phyloP scores from a whole-genome alignment of 176 grass and related monocot genomes.

The Hsuehochloa calcarea region DNA sequence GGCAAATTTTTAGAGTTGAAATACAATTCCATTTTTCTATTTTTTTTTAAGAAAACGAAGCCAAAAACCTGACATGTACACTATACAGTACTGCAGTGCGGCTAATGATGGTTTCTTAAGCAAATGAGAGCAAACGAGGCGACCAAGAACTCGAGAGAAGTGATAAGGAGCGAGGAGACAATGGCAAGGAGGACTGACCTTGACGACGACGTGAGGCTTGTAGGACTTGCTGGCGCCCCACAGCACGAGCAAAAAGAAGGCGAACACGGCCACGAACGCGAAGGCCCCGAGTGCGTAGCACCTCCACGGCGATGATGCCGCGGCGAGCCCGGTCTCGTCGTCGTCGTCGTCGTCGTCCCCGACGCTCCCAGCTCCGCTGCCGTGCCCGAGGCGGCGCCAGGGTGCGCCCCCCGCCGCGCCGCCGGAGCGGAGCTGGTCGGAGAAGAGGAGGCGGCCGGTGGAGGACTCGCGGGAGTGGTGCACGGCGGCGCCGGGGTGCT shows the following conservation, averaged over 20 bases:
- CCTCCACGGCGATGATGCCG: constrained; percentile 31
- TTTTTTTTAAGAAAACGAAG: background rate
- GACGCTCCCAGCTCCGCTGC: constrained; percentile 30
- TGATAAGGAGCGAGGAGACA: background rate
- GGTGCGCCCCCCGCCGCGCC: constrained; percentile 13
- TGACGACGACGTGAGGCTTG: constrained; percentile 78
- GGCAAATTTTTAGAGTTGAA: background rate
- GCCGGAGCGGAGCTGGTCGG: constrained; percentile 52
- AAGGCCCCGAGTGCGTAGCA: constrained; percentile 65
- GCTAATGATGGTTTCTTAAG: background rate
- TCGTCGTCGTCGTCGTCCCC: constrained; percentile 38
- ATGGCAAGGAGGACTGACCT: constrained; percentile 43
- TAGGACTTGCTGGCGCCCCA: constrained; percentile 91
- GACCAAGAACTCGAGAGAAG: background rate
- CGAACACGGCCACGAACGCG: constrained; percentile 71
- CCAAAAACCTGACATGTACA: background rate
- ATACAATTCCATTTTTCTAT: background rate
- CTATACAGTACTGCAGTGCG: background rate
- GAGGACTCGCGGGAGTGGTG: constrained; percentile 94
- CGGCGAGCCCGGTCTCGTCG: background rate
- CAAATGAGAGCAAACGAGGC: background rate
- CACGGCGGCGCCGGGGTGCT: constrained; percentile 37
- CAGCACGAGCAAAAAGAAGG: constrained; percentile 81
- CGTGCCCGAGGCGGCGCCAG: constrained; percentile 52
- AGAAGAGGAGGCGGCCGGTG: constrained; percentile 74